Percentiles rank a stretch among this genome's conserved stretches.
Conservation (phyloP, 2,329 filamentous ascomycete genomes). For the Herpotrichia juniperi region DNA sequence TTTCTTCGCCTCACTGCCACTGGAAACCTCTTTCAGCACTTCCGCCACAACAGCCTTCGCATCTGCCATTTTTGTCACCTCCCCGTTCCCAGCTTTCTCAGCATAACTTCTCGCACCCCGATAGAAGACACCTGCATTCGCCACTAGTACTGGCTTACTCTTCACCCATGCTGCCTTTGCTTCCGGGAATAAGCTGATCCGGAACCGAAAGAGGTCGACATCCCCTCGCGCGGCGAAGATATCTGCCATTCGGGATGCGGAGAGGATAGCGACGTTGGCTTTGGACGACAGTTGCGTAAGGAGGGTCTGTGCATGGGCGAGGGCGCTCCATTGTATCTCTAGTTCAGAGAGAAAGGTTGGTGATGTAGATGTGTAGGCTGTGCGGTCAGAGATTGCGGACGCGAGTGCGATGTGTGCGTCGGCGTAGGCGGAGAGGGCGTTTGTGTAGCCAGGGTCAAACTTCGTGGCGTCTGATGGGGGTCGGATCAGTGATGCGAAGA, state of each 20-base stretch:
- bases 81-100: slow-evolving; percentile 31
- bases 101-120: slow-evolving; percentile 40
- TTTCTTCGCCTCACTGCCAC: slow-evolving; percentile 41
- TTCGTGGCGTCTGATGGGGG: slow-evolving; percentile 55
- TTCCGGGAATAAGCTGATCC: slow-evolving; percentile 23
- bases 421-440: slow-evolving; percentile 60
- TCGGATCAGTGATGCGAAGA: slow-evolving; percentile 37
- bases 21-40: slow-evolving; percentile 50
- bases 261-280: slow-evolving; percentile 21
- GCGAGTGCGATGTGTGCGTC: slow-evolving; percentile 63
- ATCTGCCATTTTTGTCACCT: slow-evolving; percentile 52
- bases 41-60: slow-evolving; percentile 57
- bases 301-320: slow-evolving; percentile 35
- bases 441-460: slow-evolving; percentile 58
- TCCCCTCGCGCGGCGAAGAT: slow-evolving; percentile 42
- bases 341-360: slow-evolving; percentile 20
- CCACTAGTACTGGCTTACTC: slow-evolving; percentile 39
- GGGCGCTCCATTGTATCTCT: slow-evolving; percentile 40
- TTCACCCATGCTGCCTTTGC: slow-evolving; percentile 39
- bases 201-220: slow-evolving; percentile 41
- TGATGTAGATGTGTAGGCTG: slow-evolving; percentile 19
- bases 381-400: slow-evolving; percentile 48
- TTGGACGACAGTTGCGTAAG: slow-evolving; percentile 31
- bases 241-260: slow-evolving; percentile 33
- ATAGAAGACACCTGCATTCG: slow-evolving; percentile 48